A percentile compares a stretch with the other conserved stretches of the same genome.
phyloP scores from a whole-genome alignment of 1,139 yeast species.

The Saccharomyces hybrid region DNA sequence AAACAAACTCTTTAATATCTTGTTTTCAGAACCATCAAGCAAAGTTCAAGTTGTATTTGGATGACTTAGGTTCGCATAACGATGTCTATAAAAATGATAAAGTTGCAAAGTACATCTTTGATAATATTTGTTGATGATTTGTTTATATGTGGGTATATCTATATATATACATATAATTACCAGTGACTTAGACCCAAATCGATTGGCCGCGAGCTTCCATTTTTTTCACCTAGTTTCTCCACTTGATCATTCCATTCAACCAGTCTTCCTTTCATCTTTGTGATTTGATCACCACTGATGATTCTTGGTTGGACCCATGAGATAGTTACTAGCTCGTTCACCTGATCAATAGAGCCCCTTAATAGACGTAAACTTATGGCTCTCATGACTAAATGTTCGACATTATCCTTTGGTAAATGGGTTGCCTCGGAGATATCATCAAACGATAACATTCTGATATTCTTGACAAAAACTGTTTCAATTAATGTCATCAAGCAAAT shows the following conservation, averaged over 20 bases:
- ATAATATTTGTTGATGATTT: constrained; percentile 52
- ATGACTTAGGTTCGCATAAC: constrained; percentile 28
- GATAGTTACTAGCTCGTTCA: constrained; percentile 65
- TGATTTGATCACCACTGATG: constrained; percentile 73
- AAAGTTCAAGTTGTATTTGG: constrained; percentile 14
- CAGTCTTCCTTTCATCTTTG: constrained; percentile 64
- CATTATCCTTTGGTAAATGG: constrained; percentile 51
- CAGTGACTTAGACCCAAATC: constrained; percentile 43
- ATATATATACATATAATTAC: background rate
- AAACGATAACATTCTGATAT: constrained; percentile 67
- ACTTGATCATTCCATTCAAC: constrained; percentile 74
- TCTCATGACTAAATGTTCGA: constrained; percentile 86
- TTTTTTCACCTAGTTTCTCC: constrained; percentile 51
- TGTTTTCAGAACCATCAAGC: constrained; percentile 13
- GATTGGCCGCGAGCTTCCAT: constrained; percentile 53
- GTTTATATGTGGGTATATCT: constrained; percentile 14
- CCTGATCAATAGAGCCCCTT: constrained; percentile 84
- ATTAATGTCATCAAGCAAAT: constrained; percentile 86
- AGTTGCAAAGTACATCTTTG: constrained; percentile 22
- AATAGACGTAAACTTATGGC: constrained; percentile 78
- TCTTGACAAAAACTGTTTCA: constrained; percentile 75
- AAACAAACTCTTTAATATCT: constrained; percentile 20
- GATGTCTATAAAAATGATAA: constrained; percentile 23
- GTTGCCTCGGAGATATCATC: constrained; percentile 72
- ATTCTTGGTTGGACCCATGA: constrained; percentile 96